A percentile compares a stretch with the other conserved stretches of the same genome.
Conservation (phyloP, 164 flowering plant species). For the Protea cynaroides region DNA sequence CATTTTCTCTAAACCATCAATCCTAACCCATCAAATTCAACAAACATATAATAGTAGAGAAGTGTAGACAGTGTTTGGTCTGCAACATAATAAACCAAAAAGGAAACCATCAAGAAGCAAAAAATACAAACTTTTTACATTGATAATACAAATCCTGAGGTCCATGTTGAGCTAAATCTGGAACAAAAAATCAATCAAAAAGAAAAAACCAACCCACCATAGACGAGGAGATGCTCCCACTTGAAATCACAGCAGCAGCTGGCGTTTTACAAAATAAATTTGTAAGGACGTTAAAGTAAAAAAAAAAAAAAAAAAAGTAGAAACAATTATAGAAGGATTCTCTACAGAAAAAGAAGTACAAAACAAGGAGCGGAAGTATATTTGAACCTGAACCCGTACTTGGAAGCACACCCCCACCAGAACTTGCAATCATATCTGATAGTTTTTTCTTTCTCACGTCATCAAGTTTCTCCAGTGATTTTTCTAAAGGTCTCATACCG, state of each 20-base stretch:
- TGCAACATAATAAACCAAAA: too few species aligned
- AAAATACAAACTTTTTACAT: too few species aligned
- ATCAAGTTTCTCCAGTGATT: constrained; percentile 93
- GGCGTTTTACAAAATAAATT: constrained; percentile 13
- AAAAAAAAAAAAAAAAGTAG: constrained; percentile 1
- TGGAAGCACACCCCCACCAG: constrained; percentile 48
- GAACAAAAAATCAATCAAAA: neutral
- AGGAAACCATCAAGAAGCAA: too few species aligned
- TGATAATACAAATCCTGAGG: too few species aligned
- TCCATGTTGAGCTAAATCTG: neutral
- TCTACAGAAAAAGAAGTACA: constrained; percentile 5
- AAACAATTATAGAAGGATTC: neutral
- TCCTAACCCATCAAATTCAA: too few species aligned
- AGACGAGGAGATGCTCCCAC: constrained; percentile 29
- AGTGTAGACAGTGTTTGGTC: too few species aligned
- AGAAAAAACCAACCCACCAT: constrained; percentile 30
- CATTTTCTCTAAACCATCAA: too few species aligned
- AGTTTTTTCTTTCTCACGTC: constrained; percentile 92
- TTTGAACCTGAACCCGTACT: constrained; percentile 47
- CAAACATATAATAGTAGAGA: too few species aligned
- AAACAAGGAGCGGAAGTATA: neutral
- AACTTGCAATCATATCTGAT: constrained; percentile 78
- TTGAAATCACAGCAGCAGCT: constrained; percentile 39
- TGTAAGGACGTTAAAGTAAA: neutral
- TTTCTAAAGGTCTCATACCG: constrained; percentile 96